Conservation (phyloP, 1,284 basidiomycete genomes). For the Leccinum subrobustum region DNA sequence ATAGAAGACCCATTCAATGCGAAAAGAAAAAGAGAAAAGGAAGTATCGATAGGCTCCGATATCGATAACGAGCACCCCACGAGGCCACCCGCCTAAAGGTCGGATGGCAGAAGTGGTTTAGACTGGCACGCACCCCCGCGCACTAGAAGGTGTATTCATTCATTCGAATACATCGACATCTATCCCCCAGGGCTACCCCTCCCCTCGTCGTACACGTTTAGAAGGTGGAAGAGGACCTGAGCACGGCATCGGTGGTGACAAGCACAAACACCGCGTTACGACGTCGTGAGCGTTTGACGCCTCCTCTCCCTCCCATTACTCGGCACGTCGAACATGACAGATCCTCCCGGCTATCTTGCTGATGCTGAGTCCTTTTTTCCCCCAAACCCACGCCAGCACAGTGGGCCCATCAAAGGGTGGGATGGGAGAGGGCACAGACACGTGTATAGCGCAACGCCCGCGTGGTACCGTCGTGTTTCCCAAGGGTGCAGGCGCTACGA, state of each 20-base stretch:
- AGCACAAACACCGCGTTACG: neutral
- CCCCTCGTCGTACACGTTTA: neutral
- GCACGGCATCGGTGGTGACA: constrained; percentile 11
- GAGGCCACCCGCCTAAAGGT: constrained; percentile 3
- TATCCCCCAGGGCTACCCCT: neutral
- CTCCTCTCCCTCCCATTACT: neutral
- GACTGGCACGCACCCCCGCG: neutral
- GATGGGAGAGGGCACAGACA: neutral
- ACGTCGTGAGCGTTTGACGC: neutral
- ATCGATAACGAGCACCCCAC: constrained; percentile 6
- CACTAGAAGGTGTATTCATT: neutral
- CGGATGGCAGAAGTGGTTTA: constrained; percentile 3
- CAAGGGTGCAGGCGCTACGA: neutral
- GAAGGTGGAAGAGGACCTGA: neutral
- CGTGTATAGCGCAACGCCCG: neutral
- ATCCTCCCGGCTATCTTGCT: neutral
- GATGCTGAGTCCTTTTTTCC: neutral
- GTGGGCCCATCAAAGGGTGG: neutral
- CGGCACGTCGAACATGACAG: neutral
- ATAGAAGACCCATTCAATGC: neutral
- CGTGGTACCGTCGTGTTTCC: constrained; percentile 1
- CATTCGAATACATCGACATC: neutral
- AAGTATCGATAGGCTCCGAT: constrained; percentile 12
- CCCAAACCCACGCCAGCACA: neutral
- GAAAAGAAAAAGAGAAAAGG: neutral